Conservation (phyloP, 2,329 filamentous ascomycete species). For the Bipolaris victoriae region DNA sequence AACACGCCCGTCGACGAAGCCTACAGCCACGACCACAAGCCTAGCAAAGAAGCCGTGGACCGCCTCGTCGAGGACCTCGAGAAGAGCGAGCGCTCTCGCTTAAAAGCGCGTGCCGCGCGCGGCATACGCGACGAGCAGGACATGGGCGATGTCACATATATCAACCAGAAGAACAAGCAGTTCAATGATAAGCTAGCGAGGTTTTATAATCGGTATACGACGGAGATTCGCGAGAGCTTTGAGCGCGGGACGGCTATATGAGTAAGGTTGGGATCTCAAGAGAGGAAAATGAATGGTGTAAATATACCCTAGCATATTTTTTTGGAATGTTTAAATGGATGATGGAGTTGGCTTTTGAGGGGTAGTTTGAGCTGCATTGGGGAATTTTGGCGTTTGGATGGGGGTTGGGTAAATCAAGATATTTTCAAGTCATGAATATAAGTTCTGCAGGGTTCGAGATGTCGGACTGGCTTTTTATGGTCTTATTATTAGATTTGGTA, state of each 20-base stretch:
- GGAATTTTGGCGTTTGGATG: background rate
- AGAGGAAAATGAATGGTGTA: constrained; percentile 2
- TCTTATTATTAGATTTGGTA: constrained; percentile 17
- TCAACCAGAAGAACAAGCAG: constrained; percentile 99
- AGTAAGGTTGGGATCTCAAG: background rate
- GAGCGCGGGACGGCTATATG: constrained; percentile 96
- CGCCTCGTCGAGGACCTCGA: constrained; percentile 82
- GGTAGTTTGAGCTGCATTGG: background rate
- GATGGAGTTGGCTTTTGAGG: constrained; percentile 10
- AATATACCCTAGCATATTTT: constrained; percentile 35
- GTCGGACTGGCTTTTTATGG: background rate
- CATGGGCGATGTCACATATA: constrained; percentile 92
- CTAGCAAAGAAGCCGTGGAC: constrained; percentile 85
- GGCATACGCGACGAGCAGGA: constrained; percentile 73
- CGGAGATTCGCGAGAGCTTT: constrained; percentile 95
- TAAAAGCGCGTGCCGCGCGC: constrained; percentile 85
- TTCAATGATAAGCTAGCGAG: constrained; percentile 96
- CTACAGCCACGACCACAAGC: constrained; percentile 82
- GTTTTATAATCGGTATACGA: constrained; percentile 99
- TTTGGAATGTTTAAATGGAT: constrained; percentile 1
- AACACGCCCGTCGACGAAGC: constrained; percentile 87
- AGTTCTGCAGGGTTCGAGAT: background rate
- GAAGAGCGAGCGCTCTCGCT: constrained; percentile 83
- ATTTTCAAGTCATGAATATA: background rate
- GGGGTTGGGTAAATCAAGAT: no score